Base-by-base conservation (phyloP, 495 filamentous ascomycete species). In the Tuber microsphaerosporum region DNA sequence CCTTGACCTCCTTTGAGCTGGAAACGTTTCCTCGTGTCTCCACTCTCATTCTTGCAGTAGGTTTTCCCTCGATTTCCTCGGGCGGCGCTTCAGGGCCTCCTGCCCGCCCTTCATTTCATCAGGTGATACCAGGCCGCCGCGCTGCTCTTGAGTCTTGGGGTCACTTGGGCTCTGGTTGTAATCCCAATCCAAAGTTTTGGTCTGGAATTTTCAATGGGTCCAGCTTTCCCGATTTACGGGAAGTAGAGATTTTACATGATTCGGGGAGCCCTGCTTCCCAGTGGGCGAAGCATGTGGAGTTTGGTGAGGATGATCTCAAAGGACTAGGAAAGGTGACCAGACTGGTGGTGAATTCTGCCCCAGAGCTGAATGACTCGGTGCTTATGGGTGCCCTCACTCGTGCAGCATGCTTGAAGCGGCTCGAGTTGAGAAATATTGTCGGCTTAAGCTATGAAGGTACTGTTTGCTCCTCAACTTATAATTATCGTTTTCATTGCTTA, bases 21-120 rank as follows among this genome's bases (percentile, higher is more conserved):
- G 77, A 85, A 44, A 76, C 71, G 8, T 85, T 85, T 70, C 74
- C 76, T 61, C 76, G 83, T 37, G 82, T 85, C 22, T 85, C 71
- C 69, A 83, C 74, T 41, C 72, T 85, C 43, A 74, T 84, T 26
- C 75, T 85, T 46, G 76, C 81, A 51, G 74, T 84, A 26, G 83
- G 83, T 34, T 73, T 73, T 71, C 65, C 74, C 69, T 70, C 83
- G 8, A 74, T 76, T 34, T 69, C 65, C 10, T 73, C 70, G 69
- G 76, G 42, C 9, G 42, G 71, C 68, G 70, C 70, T 41, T 26
- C 71, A 26, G 70, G 69, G 16, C 74, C 70, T 73, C 72, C 74
- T 34, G 73, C 61, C 31, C 56, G 56, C 3, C 26, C 56, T 65
- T 48, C 75, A 2, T 42, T 75, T 44, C n/a, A 56, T 51, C 76